phyloP scores from a whole-genome alignment of 192 early-diverging fungal species.

The Mortierella antarctica region DNA sequence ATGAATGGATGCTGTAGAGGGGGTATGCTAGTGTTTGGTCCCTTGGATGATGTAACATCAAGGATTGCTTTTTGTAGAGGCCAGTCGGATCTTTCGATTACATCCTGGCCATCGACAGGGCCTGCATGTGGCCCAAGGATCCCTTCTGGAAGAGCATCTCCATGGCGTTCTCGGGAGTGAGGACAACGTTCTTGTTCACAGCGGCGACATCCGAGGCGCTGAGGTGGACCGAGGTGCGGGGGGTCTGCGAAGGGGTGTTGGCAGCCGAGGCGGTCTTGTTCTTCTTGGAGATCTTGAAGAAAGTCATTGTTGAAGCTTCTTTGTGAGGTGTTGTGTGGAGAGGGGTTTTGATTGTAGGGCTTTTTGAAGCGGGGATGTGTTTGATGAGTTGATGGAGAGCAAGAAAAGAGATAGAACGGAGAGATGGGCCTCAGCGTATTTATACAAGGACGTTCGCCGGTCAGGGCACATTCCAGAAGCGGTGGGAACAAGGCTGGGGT shows the following conservation, averaged over 20 bases:
- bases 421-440: neutral
- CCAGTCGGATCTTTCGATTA: neutral
- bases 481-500: neutral
- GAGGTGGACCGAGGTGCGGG: slow-evolving; percentile 47
- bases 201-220: slow-evolving; percentile 16
- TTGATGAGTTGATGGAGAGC: slow-evolving; percentile 18
- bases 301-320: slow-evolving; percentile 25
- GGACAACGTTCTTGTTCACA: slow-evolving; percentile 10
- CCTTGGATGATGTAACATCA: too few relatives aligned
- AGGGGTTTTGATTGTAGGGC: neutral
- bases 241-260: slow-evolving; percentile 44
- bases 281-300: slow-evolving; percentile 55
- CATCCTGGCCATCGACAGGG: slow-evolving; percentile 26
- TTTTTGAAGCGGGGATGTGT: neutral
- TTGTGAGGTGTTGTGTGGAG: neutral
- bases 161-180: slow-evolving; percentile 14
- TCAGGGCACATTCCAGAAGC: neutral
- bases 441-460: slow-evolving; percentile 9
- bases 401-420: neutral
- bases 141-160: slow-evolving; percentile 38
- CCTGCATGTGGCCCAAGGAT: slow-evolving; percentile 30
- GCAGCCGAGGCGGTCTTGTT: slow-evolving; percentile 46
- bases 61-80: neutral
- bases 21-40: neutral
- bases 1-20: neutral